Evolutionary conservation across 2,329 filamentous ascomycete species (phyloP).

Genomic region (Botrytis tulipae): DNA sequence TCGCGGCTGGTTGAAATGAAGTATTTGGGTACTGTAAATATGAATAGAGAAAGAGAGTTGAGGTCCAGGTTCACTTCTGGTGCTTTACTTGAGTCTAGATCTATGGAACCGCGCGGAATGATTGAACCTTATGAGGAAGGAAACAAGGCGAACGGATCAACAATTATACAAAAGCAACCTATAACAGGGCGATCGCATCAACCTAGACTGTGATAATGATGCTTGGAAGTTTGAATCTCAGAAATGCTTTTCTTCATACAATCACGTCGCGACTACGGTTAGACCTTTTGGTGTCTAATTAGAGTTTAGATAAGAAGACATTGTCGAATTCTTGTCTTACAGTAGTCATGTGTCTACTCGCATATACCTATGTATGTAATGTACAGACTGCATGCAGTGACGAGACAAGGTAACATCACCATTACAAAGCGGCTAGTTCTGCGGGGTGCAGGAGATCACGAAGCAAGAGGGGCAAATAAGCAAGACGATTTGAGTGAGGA

Average conservation of each 20-base stretch:
- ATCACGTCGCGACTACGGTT: neutral
- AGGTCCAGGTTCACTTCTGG: neutral
- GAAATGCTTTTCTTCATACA: neutral
- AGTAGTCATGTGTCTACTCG: neutral
- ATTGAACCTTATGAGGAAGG: neutral
- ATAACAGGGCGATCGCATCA: neutral
- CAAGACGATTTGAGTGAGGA: neutral
- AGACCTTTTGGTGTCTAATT: neutral
- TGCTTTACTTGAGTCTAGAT: neutral
- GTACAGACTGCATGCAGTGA: neutral
- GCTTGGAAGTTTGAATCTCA: neutral
- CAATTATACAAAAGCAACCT: neutral
- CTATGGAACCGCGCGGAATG: neutral
- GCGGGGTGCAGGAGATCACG: slow-evolving; percentile 16
- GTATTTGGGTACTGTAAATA: neutral
- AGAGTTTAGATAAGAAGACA: neutral
- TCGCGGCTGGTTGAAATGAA: neutral
- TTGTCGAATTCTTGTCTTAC: neutral
- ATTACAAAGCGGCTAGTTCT: neutral
- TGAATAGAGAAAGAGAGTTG: neutral
- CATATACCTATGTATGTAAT: neutral
- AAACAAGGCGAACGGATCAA: slow-evolving; percentile 3
- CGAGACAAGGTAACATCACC: neutral
- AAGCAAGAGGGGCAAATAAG: slow-evolving; percentile 1
- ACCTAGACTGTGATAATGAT: neutral